phyloP scores from a whole-genome alignment of 305 asterid species.

The Fraxinus angustifolia region DNA sequence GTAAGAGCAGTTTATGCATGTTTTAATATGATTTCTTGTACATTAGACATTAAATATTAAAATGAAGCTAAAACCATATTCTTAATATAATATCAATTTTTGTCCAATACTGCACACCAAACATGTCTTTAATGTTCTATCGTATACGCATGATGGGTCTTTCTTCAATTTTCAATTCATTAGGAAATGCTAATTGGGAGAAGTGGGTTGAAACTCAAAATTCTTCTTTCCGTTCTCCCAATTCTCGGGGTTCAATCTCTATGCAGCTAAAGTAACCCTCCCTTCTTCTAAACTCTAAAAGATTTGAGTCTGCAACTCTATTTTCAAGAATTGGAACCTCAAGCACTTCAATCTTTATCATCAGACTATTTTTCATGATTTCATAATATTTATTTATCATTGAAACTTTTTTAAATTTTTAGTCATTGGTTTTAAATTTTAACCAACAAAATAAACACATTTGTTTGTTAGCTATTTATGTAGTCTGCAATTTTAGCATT shows the following conservation, averaged over 20 bases:
- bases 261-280: neutral
- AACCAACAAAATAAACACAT: neutral
- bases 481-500: neutral
- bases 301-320: neutral
- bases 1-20: constrained; percentile 47
- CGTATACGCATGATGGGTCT: neutral
- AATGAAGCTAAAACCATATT: neutral
- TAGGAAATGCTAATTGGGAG: neutral
- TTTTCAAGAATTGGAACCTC: neutral
- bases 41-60: neutral
- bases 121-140: neutral
- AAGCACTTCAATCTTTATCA: neutral
- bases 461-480: neutral
- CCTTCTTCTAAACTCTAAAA: neutral
- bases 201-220: neutral
- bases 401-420: neutral
- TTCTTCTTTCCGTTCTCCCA: neutral
- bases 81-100: neutral
- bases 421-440: neutral
- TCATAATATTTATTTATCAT: neutral
- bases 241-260: neutral
- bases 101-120: neutral
- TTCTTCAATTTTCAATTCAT: neutral
- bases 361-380: neutral
- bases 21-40: constrained; percentile 8